A percentile compares a stretch with the other conserved stretches of the same genome.
Conservation (phyloP, 768 basidiomycete genomes). For the Naganishia vishniacii region DNA sequence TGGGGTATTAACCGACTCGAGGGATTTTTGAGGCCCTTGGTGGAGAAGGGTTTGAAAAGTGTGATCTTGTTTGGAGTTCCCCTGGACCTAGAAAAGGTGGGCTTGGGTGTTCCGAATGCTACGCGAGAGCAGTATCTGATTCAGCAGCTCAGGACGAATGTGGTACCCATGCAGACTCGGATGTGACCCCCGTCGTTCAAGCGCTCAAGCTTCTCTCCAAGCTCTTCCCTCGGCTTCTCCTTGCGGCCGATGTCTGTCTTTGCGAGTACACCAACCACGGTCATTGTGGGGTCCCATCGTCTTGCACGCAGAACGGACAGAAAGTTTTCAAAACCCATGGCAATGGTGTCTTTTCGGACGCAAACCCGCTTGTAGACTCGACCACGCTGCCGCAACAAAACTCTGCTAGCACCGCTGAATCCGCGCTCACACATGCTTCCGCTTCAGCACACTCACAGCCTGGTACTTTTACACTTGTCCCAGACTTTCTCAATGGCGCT, state of each 20-base stretch:
- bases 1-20: slow-evolving; percentile 96
- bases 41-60: slow-evolving; percentile 80
- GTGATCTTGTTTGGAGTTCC: slow-evolving; percentile 96
- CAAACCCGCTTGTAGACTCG: slow-evolving; percentile 15
- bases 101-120: slow-evolving; percentile 9
- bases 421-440: slow-evolving; percentile 25
- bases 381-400: slow-evolving; percentile 6
- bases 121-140: neutral
- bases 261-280: slow-evolving; percentile 99
- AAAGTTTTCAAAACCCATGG: neutral
- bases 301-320: slow-evolving; percentile 21
- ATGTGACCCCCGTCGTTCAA: slow-evolving; percentile 82
- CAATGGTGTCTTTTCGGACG: slow-evolving; percentile 10
- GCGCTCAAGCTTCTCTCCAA: slow-evolving; percentile 73
- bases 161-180: slow-evolving; percentile 86
- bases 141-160: slow-evolving; percentile 59
- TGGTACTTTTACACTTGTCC: slow-evolving; percentile 27
- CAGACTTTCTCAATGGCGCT: slow-evolving; percentile 24
- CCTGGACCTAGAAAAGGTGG: slow-evolving; percentile 68
- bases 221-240: slow-evolving; percentile 77
- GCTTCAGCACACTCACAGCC: slow-evolving; percentile 26
- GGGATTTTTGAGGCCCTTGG: slow-evolving; percentile 75
- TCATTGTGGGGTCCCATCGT: slow-evolving; percentile 67
- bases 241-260: slow-evolving; percentile 94
- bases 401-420: slow-evolving; percentile 31